Conservation (phyloP, 2,329 filamentous ascomycete genomes). For the Pestalotiopsis sp. region DNA sequence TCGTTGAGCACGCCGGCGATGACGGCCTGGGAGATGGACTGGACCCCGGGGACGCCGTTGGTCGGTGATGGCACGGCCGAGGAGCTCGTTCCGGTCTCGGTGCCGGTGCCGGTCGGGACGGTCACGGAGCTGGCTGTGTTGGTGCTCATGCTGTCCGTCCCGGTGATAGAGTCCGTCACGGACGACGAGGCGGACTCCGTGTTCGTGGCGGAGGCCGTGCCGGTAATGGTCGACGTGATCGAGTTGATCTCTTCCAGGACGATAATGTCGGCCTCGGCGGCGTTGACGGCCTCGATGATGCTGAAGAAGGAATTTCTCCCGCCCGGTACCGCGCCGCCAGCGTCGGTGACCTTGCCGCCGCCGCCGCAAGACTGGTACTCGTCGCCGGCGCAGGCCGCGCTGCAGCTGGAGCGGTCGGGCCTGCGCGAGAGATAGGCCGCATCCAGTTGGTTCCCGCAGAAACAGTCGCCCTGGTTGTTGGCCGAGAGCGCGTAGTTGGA, state of each 20-base stretch:
- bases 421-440: not conserved
- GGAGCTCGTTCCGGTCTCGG: not conserved
- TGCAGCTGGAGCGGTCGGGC: not conserved
- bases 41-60: not conserved
- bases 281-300: slow-evolving; percentile 14
- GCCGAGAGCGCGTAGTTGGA: slow-evolving; percentile 11
- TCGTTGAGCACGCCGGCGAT: not conserved
- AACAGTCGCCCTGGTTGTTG: slow-evolving; percentile 16
- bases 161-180: not conserved
- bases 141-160: not conserved
- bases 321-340: not conserved
- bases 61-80: not conserved
- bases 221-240: not conserved
- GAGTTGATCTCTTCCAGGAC: not conserved
- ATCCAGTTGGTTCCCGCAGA: slow-evolving; percentile 14
- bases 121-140: not conserved
- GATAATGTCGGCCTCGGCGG: slow-evolving; percentile 9
- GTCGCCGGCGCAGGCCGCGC: not conserved
- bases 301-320: slow-evolving; percentile 11
- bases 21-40: not conserved
- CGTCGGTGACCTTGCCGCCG: not conserved
- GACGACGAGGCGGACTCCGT: not conserved
- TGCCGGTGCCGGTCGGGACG: not conserved
- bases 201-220: not conserved
- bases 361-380: slow-evolving; percentile 5